These are phyloP conservation scores for Aspergillus sp. DNA, from an alignment of 2,329 filamentous ascomycete genomes.

Conservation along the genomic window DNA sequence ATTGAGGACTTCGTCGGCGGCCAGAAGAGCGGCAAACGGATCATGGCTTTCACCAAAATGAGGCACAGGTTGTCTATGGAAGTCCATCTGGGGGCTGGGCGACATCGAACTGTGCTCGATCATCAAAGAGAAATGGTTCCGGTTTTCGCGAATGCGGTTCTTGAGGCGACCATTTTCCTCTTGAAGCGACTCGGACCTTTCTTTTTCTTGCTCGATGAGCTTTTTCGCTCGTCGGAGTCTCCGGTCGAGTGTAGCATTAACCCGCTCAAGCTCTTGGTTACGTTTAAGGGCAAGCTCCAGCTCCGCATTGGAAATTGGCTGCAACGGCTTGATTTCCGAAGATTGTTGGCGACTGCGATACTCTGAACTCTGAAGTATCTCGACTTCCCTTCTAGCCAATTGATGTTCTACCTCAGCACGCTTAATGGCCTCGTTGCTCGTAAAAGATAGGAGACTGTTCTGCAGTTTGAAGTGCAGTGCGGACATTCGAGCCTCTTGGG, in stretches of 20 bases:
- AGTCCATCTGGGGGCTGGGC: slow-evolving; percentile 54
- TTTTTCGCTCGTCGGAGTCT: slow-evolving; percentile 70
- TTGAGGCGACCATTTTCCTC: slow-evolving; percentile 76
- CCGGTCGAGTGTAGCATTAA: slow-evolving; percentile 60
- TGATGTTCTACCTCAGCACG: slow-evolving; percentile 86
- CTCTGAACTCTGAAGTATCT: slow-evolving; percentile 73
- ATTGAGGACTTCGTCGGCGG: slow-evolving; percentile 69
- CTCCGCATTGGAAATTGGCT: slow-evolving; percentile 40
- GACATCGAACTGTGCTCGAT: slow-evolving; percentile 68
- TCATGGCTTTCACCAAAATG: slow-evolving; percentile 51
- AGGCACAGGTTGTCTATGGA: slow-evolving; percentile 37
- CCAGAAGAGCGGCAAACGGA: slow-evolving; percentile 71
- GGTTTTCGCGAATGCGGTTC: slow-evolving; percentile 80
- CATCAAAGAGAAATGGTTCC: slow-evolving; percentile 77
- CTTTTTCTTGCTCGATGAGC: slow-evolving; percentile 71
- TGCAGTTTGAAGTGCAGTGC: slow-evolving; percentile 88
- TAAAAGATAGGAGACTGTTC: slow-evolving; percentile 75
- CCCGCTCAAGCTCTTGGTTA: slow-evolving; percentile 62
- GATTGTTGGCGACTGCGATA: slow-evolving; percentile 59
- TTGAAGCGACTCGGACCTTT: slow-evolving; percentile 62
- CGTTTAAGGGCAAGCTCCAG: slow-evolving; percentile 57
- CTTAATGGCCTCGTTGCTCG: slow-evolving; percentile 79
- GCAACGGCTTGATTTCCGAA: slow-evolving; percentile 43
- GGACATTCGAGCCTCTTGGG: slow-evolving; percentile 71
- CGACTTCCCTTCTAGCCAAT: slow-evolving; percentile 82